Evolutionary conservation across 495 filamentous ascomycete genomes (phyloP), one percentile per base, ranked within the genome.

Genomic region (Letharia lupina): DNA sequence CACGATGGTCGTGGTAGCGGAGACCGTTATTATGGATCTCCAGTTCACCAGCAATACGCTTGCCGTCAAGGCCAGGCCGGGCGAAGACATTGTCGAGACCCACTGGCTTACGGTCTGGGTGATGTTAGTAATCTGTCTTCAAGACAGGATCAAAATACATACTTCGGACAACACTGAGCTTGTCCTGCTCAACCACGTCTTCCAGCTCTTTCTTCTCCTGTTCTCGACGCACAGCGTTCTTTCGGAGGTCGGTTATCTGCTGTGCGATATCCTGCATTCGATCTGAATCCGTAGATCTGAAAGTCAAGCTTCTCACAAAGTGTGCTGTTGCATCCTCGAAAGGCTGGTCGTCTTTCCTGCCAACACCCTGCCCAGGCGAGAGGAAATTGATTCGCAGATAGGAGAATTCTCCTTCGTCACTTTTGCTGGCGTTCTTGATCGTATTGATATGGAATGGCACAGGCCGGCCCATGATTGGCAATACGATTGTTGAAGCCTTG

Each of bases 151-250:
- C 33, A 6, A 44, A 37, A 18, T 52, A 77, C 85, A 78, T 80
- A 91, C 89, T 95, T 78, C 91, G 79, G 64, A 95, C 90, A 77
- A 96, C 92, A 69, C 93, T 77, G 28, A 99, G 85, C 78, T 98
- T 98, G 70, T 98, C 95, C 75, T 98, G 95, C 75, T 98, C 96
- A 6, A 99, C 91, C n/a, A 99, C 95, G 80, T 98, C 95, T 73
- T 98, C 95, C 88, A 99, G 86, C 70, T 99, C 93, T 75, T 99
- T 99, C 82, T 96, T 96, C 75, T 99, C 94, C 72, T 97, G 91
- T 73, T 98, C 95, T 67, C 88, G 87, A 71, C 95, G 90, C 45
- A 90, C 83, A 4, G 91, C 86, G 69, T 89, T 89, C 76, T 94
- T 96, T 76, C 96, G 93, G 73, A 99, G 87, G 65, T 96, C 91